These are phyloP conservation scores for Auricularia heimuer DNA, from an alignment of 768 basidiomycete species.

Conservation along the genomic window DNA sequence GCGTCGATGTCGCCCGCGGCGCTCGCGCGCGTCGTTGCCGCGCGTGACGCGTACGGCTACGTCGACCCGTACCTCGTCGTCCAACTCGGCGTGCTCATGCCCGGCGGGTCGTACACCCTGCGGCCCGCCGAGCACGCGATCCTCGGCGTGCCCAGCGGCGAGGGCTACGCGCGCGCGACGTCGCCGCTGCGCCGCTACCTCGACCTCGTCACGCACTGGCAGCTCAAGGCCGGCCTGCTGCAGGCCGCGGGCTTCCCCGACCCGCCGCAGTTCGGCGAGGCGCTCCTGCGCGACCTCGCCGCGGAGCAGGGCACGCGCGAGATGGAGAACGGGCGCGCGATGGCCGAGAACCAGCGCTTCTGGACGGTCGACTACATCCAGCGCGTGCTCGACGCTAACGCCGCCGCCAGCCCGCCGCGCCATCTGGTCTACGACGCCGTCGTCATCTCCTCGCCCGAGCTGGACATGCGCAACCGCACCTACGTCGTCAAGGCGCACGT, in stretches of 20 bases:
- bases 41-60: slow-evolving; percentile 36
- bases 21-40: slow-evolving; percentile 36
- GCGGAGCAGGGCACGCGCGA: slow-evolving; percentile 30
- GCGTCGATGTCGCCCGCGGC: slow-evolving; percentile 22
- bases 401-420: background rate
- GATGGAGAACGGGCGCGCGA: slow-evolving; percentile 20
- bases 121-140: slow-evolving; percentile 54
- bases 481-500: background rate
- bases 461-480: background rate
- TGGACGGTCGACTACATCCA: slow-evolving; percentile 35
- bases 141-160: slow-evolving; percentile 58
- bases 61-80: slow-evolving; percentile 32
- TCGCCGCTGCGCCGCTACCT: slow-evolving; percentile 79
- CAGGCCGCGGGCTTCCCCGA: slow-evolving; percentile 18
- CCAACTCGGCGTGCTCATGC: slow-evolving; percentile 23
- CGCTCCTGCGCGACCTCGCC: slow-evolving; percentile 37
- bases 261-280: slow-evolving; percentile 35
- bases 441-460: background rate
- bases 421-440: background rate
- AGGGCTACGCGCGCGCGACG: slow-evolving; percentile 78
- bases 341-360: slow-evolving; percentile 23
- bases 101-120: slow-evolving; percentile 35
- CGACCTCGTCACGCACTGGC: slow-evolving; percentile 86
- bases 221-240: slow-evolving; percentile 72
- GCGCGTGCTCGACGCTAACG: slow-evolving; percentile 22